Percentiles rank a stretch among this genome's conserved stretches.
Evolutionary conservation across 1,139 yeast species (phyloP).

Genomic region (Diutina ranongensis): DNA sequence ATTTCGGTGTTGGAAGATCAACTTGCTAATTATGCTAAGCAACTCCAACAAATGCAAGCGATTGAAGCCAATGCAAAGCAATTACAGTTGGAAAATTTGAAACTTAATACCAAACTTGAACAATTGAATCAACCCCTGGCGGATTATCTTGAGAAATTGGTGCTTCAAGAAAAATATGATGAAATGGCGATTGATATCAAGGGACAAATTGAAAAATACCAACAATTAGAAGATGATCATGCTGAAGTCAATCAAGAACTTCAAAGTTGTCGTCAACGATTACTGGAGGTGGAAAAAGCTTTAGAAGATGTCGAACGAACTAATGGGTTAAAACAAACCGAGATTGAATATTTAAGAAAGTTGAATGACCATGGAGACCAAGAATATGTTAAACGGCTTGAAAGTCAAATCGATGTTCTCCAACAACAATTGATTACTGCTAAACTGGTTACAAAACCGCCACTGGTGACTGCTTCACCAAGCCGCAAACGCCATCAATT

Average conservation of each 20-base stretch:
- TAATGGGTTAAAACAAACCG: slow-evolving; percentile 16
- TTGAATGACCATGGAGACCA: slow-evolving; percentile 10
- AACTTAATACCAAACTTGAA: slow-evolving; percentile 19
- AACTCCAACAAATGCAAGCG: not conserved
- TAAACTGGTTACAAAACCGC: slow-evolving; percentile 12
- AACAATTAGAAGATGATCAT: not conserved
- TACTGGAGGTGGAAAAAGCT: not conserved
- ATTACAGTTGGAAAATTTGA: slow-evolving; percentile 26
- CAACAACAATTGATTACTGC: slow-evolving; percentile 4
- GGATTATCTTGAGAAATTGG: slow-evolving; percentile 11
- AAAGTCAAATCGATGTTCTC: not conserved
- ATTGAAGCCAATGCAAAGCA: slow-evolving; percentile 12
- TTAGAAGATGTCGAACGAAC: too few relatives aligned
- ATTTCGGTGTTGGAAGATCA: not conserved
- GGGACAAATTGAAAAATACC: slow-evolving; percentile 6
- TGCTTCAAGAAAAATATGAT: slow-evolving; percentile 14
- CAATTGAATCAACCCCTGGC: slow-evolving; percentile 9
- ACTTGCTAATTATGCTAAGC: not conserved
- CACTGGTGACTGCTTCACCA: too few relatives aligned
- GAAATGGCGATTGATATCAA: slow-evolving; percentile 10
- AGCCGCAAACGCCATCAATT: slow-evolving; percentile 18
- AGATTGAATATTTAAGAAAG: slow-evolving; percentile 32
- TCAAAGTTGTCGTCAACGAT: too few relatives aligned
- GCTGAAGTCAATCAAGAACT: too few relatives aligned
- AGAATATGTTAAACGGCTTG: not conserved